These are phyloP conservation scores for Alternaria infectoria DNA, from an alignment of 2,329 filamentous ascomycete genomes.

Conservation along the genomic window DNA sequence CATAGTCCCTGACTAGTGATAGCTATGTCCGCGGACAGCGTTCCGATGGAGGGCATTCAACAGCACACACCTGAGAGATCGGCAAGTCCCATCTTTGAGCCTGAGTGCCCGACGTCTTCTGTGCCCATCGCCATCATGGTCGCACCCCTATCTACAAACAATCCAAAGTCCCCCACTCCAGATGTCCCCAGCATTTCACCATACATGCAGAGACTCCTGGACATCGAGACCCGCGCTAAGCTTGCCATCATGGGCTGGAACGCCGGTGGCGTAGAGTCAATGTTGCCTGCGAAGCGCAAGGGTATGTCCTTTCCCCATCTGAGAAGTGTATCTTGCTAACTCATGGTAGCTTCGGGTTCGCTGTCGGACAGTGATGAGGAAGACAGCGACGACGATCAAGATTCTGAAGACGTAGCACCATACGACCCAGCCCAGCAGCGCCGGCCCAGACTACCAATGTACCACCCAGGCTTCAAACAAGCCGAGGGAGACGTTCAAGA, in stretches of 20 bases:
- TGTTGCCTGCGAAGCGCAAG: background rate
- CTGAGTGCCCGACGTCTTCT: background rate
- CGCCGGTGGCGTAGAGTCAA: background rate
- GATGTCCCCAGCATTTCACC: too few relatives aligned
- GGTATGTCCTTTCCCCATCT: background rate
- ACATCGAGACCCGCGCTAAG: background rate
- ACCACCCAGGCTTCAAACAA: constrained; percentile 19
- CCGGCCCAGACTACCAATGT: constrained; percentile 19
- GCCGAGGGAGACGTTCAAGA: background rate
- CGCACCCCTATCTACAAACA: background rate
- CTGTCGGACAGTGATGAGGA: background rate
- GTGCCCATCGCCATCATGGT: background rate
- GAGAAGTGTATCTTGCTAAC: background rate
- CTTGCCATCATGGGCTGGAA: background rate
- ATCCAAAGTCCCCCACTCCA: background rate
- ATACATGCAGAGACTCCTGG: background rate
- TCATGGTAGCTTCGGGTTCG: background rate
- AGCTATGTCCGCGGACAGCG: background rate
- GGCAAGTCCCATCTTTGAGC: constrained; percentile 4
- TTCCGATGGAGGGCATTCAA: background rate
- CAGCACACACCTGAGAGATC: background rate
- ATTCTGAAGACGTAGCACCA: background rate
- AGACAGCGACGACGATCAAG: background rate
- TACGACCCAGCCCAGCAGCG: constrained; percentile 15
- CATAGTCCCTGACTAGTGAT: background rate